Base-by-base conservation (phyloP, 192 early-diverging fungal species). In the Phycomyces nitens region DNA sequence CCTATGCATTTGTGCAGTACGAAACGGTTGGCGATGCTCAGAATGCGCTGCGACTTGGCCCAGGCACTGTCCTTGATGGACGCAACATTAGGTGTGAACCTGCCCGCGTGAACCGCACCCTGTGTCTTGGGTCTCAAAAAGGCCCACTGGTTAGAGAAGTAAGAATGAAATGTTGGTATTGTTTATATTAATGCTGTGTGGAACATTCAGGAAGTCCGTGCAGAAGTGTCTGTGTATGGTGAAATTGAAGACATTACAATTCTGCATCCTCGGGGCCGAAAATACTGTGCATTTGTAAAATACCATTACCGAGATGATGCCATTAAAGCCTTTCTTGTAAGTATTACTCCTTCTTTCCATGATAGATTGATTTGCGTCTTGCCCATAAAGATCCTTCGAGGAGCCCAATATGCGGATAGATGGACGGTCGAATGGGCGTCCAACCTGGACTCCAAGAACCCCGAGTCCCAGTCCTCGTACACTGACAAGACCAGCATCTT, bases 1-100 rank as follows among this genome's bases (percentile, higher is more conserved):
- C 90, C 1, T 92, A 89, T 61, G 85, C 88, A 4, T 92, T 92
- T 68, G 90, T 92, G 1, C 90, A 92, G 66, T 92, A 82, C 69
- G 80, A 84, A 69, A 69, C 60, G 11, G 39, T 80, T 22, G 53
- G 66, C 10, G 84, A 90, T 65, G 86, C 88, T 10, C 62, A 80
- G 47, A 62, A 22, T 11, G 90, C 90, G 0, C 70, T 90, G 26
- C 47, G 64, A 8, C 78, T 88, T 68, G 88, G 88, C 0, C 85
- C 85, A 58, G 85, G 86, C 52, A 85, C 85, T 5, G 8, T 87
- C n/a, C 18, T 92, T 20, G 73, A 88, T 62, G 82, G 83, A n/a
- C 67, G 90, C 63, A 78, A 79, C 53, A 86, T 92, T 41, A 85
- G 90, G 20, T 84, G 89, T 49, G 90, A 92, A 69, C 83, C 86